Base-by-base conservation (phyloP, 2,329 filamentous ascomycete genomes). In the Pseudofabraea citricarpa region DNA sequence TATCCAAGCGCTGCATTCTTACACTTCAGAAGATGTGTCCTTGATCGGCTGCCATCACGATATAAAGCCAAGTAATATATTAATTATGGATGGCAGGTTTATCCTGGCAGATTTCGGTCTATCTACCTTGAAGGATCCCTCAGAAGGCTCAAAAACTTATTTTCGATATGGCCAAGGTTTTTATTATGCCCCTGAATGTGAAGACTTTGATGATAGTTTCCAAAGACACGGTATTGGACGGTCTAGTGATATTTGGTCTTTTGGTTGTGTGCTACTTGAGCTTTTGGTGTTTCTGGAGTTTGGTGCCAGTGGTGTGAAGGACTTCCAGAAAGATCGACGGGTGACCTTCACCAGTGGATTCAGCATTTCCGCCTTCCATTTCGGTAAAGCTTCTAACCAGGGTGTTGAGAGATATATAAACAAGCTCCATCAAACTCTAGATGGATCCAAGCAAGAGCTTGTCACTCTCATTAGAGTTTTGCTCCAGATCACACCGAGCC, bases 1-100 rank as follows among this genome's bases (percentile, higher is more conserved):
- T 1, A 40, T 62, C 18, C 35, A 52, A 13, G 36, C 37, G 5
- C 41, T 56, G 7, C 59, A 62, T 23, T 41, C 48, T 22, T 50
- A 55, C 23, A 38, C 36, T 8, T 22, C 42, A 6, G 44, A 55
- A 3, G 44, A 32, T 5, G 20, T 52, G 13, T 41, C 56, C 12
- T 27, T 58, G 10, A 44, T 59, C 31, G 56, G 56, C 20, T 63
- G 53, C 36, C 60, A 63, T 41, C 56, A 60, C 29, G 60, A 63
- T 22, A 40, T 63, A 1, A 48, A 51, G 16, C 59, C 60, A 7
- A 20, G 32, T 3, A 62, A 63, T 40, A 54, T 63, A 16, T 49
- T 63, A 10, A 47, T 62, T 7, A 40, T 31, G 23, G 32, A 35
- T 2, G 36, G 44, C 1, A 54, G 31, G 2, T 59, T 63, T 24